Conservation (phyloP, 768 basidiomycete genomes). For the Stropharia rugosoannulata region DNA sequence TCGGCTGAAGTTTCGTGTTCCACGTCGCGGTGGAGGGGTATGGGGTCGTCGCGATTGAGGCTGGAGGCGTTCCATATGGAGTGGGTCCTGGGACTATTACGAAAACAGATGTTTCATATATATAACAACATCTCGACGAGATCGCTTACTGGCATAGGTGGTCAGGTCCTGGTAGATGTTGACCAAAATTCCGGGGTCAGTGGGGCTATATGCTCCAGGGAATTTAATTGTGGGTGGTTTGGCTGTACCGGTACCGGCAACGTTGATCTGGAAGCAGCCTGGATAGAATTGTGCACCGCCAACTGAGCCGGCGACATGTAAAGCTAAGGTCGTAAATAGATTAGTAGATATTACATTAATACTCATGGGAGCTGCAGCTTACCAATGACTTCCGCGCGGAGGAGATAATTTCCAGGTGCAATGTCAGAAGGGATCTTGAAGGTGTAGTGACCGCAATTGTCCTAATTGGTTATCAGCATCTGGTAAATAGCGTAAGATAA, state of each 20-base stretch:
- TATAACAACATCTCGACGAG: not conserved
- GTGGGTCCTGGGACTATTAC: constrained; percentile 48
- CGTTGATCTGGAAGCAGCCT: constrained; percentile 56
- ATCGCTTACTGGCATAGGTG: constrained; percentile 37
- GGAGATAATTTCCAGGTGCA: constrained; percentile 65
- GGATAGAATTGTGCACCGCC: constrained; percentile 83
- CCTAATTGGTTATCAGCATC: constrained; percentile 30
- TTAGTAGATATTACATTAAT: constrained; percentile 28
- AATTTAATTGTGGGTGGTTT: constrained; percentile 49
- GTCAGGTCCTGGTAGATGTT: constrained; percentile 45
- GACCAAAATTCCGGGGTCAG: constrained; percentile 60
- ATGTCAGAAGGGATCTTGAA: constrained; percentile 54
- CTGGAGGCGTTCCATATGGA: constrained; percentile 38
- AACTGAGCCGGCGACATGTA: constrained; percentile 52
- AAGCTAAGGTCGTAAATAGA: constrained; percentile 32
- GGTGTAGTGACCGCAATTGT: constrained; percentile 54
- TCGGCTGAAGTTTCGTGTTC: constrained; percentile 47
- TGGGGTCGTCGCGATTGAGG: constrained; percentile 39
- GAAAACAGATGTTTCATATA: not conserved
- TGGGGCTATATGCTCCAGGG: constrained; percentile 72
- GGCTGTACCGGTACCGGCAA: constrained; percentile 53
- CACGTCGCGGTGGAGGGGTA: constrained; percentile 49
- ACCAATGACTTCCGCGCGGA: constrained; percentile 76
- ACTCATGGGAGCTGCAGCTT: constrained; percentile 10
- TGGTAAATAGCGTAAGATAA: constrained; percentile 14